Evolutionary conservation across 2,329 filamentous ascomycete genomes (phyloP).

Genomic region (Zymoseptoria pseudotritici): DNA sequence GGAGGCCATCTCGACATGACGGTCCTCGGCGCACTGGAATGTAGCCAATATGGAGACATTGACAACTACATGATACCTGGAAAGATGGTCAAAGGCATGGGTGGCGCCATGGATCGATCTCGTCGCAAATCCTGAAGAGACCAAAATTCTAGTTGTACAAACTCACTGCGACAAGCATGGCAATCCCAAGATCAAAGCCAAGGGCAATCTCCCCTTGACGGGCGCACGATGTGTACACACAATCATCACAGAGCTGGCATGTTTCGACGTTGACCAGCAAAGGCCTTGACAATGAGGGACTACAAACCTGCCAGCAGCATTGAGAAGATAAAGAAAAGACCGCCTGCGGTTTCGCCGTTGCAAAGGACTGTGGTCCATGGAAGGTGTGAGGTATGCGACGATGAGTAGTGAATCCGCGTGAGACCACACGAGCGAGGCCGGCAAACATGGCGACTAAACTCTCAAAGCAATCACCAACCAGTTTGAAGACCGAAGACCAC

Average conservation of each 20-base stretch:
- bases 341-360: slow-evolving; percentile 5
- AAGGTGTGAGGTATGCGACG: slow-evolving; percentile 1
- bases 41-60: slow-evolving; percentile 66
- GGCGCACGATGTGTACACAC: slow-evolving; percentile 5
- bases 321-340: slow-evolving; percentile 8
- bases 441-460: no score
- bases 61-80: slow-evolving; percentile 80
- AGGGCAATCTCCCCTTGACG: slow-evolving; percentile 7
- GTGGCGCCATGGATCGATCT: slow-evolving; percentile 67
- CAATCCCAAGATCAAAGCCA: slow-evolving; percentile 5
- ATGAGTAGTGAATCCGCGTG: no score
- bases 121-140: slow-evolving; percentile 6
- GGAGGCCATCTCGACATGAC: slow-evolving; percentile 76
- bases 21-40: slow-evolving; percentile 85
- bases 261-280: slow-evolving; percentile 9
- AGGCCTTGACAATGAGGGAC: slow-evolving; percentile 2
- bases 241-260: slow-evolving; percentile 8
- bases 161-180: slow-evolving; percentile 6
- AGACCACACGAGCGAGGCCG: no score
- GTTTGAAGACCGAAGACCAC: no score
- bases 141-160: slow-evolving; percentile 8
- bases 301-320: slow-evolving; percentile 2
- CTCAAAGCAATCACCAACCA: no score
- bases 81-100: slow-evolving; percentile 78
- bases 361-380: slow-evolving; percentile 6